These are phyloP conservation scores for Tricholoma terreum DNA, from an alignment of 768 basidiomycete genomes.

Conservation along the genomic window DNA sequence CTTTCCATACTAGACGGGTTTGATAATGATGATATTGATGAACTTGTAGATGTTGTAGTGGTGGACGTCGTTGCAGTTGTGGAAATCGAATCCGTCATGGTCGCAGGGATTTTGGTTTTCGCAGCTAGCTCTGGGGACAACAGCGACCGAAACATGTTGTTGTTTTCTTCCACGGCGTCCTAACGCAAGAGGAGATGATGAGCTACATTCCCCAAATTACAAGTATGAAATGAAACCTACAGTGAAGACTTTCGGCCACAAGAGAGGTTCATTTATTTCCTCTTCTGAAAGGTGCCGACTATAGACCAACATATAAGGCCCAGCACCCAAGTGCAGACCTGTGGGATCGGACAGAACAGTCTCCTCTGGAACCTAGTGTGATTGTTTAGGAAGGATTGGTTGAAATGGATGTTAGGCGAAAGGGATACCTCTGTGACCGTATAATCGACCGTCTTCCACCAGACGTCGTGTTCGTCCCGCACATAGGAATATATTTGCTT, in stretches of 20 bases:
- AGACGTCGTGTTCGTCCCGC: slow-evolving; percentile 53
- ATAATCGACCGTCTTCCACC: slow-evolving; percentile 83
- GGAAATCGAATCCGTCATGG: not conserved
- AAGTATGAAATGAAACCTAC: not conserved
- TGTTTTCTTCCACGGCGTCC: slow-evolving; percentile 2
- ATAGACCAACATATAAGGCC: slow-evolving; percentile 79
- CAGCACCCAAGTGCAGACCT: slow-evolving; percentile 73
- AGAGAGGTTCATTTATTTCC: slow-evolving; percentile 57
- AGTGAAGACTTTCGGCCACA: slow-evolving; percentile 42
- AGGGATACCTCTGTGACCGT: slow-evolving; percentile 56
- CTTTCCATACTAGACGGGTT: not conserved
- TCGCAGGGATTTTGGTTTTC: not conserved
- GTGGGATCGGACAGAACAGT: slow-evolving; percentile 63
- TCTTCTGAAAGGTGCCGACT: slow-evolving; percentile 35
- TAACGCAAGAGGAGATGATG: not conserved
- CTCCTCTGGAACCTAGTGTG: slow-evolving; percentile 63
- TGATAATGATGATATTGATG: slow-evolving; percentile 2
- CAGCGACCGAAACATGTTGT: not conserved
- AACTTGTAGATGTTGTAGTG: not conserved
- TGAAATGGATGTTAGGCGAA: not conserved
- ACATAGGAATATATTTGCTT: slow-evolving; percentile 80
- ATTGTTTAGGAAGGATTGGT: not conserved
- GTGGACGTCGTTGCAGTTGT: not conserved
- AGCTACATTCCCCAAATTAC: not conserved
- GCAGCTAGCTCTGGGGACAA: not conserved